Evolutionary conservation across 257 asterid species (phyloP).

Genomic region (Verbascum thapsus): DNA sequence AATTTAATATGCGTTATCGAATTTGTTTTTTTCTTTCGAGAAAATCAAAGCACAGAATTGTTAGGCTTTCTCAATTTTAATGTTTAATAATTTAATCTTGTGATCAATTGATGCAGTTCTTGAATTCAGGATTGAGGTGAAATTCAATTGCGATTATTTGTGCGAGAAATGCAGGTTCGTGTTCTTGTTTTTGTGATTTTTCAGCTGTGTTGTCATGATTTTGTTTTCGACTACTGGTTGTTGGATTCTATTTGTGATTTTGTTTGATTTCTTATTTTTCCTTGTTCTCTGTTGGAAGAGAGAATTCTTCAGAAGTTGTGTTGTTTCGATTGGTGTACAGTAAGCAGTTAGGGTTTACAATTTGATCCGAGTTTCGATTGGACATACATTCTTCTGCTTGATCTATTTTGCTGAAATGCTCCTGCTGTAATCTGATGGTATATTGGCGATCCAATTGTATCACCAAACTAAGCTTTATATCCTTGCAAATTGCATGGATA

Average conservation of each 20-base stretch:
- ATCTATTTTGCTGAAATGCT: neutral
- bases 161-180: constrained; percentile 41
- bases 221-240: neutral
- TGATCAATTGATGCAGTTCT: constrained; percentile 33
- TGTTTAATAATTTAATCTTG: neutral
- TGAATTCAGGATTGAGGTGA: constrained; percentile 12
- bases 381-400: neutral
- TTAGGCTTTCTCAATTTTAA: too few relatives aligned
- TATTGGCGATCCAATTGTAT: neutral
- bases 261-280: too few relatives aligned
- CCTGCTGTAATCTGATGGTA: neutral
- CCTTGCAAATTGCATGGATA: neutral
- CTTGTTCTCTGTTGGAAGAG: too few relatives aligned
- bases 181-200: neutral
- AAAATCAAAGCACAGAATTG: too few relatives aligned
- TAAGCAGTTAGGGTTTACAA: constrained; percentile 5
- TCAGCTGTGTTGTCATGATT: neutral
- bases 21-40: neutral
- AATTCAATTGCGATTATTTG: constrained; percentile 12
- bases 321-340: neutral
- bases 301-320: constrained; percentile 1
- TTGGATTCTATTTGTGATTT: neutral
- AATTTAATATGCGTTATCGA: neutral
- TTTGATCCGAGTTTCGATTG: neutral
- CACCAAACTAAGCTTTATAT: constrained; percentile 3